Evolutionary conservation across 2,329 filamentous ascomycete species (phyloP).

Genomic region (Fusarium newnesense): DNA sequence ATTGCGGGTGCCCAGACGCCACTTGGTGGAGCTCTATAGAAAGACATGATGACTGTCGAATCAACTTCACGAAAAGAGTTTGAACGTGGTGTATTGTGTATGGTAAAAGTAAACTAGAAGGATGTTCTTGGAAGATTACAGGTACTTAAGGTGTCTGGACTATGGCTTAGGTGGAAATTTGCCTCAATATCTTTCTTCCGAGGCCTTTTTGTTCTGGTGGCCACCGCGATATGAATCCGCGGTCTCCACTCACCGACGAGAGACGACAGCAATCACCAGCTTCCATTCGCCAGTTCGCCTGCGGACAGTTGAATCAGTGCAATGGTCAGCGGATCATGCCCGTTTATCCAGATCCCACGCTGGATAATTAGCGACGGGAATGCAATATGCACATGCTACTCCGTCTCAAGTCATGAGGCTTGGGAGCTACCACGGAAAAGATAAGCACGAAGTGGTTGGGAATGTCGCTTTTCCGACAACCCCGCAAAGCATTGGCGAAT

Average conservation of each 20-base stretch:
- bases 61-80: not conserved
- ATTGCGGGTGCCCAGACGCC: slow-evolving; percentile 64
- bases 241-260: not conserved
- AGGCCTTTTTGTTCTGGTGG: not conserved
- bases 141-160: slow-evolving; percentile 32
- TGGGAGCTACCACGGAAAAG: slow-evolving; percentile 2
- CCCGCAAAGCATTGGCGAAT: not conserved
- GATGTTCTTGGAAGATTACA: not conserved
- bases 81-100: not conserved
- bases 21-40: slow-evolving; percentile 37
- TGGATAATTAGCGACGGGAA: not conserved
- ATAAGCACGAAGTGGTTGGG: not conserved
- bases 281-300: not conserved
- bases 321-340: not conserved
- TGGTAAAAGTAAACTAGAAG: not conserved
- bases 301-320: not conserved
- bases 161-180: not conserved
- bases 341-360: not conserved
- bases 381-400: not conserved
- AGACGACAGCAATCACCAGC: too few species aligned
- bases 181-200: not conserved
- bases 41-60: slow-evolving; percentile 20
- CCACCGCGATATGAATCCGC: not conserved
- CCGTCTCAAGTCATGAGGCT: not conserved
- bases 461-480: slow-evolving; percentile 16